phyloP scores from a whole-genome alignment of 2,329 filamentous ascomycete genomes.

The Talaromyces sp. region DNA sequence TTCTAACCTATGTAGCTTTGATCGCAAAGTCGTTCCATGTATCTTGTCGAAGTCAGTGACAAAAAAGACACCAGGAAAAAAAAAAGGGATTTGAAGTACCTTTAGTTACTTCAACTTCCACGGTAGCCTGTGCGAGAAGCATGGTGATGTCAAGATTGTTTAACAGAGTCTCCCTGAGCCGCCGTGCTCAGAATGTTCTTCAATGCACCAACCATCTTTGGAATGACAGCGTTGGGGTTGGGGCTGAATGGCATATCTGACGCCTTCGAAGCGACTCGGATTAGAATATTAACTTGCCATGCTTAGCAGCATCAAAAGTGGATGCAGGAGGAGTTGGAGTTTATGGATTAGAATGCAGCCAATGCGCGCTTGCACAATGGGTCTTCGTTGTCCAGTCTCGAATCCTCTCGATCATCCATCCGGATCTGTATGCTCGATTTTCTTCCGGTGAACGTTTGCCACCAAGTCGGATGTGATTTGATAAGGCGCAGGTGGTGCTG shows the following conservation, averaged over 20 bases:
- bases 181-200: slow-evolving; percentile 23
- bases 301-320: not conserved
- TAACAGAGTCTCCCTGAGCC: slow-evolving; percentile 12
- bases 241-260: slow-evolving; percentile 11
- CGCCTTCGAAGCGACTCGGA: not conserved
- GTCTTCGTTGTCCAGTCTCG: slow-evolving; percentile 1
- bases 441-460: not conserved
- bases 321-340: not conserved
- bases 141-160: slow-evolving; percentile 24
- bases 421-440: not conserved
- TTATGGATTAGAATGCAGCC: slow-evolving; percentile 13
- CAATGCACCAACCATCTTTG: not conserved
- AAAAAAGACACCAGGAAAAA: no score
- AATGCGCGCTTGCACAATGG: slow-evolving; percentile 5
- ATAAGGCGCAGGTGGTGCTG: slow-evolving; percentile 1
- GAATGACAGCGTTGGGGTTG: not conserved
- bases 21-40: slow-evolving; percentile 11
- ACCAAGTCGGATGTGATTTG: slow-evolving; percentile 9
- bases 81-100: no score
- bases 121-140: slow-evolving; percentile 8
- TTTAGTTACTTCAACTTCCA: slow-evolving; percentile 19
- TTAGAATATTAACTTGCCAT: not conserved
- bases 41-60: not conserved
- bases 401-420: slow-evolving; percentile 8
- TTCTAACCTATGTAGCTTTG: not conserved